phyloP scores from a whole-genome alignment of 2,329 filamentous ascomycete genomes.

The Hyphodiscus sp. region DNA sequence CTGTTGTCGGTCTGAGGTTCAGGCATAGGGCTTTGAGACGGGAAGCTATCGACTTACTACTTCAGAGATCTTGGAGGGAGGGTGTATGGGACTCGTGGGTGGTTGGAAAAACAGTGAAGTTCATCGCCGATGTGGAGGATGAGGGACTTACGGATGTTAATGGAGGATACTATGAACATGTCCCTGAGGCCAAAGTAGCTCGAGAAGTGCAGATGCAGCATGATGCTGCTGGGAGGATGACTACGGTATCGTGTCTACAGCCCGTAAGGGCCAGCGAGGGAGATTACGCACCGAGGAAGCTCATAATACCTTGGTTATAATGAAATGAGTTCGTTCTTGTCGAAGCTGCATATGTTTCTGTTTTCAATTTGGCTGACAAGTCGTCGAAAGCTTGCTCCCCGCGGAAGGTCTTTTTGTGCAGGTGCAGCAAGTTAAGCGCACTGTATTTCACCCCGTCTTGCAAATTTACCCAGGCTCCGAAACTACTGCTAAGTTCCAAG shows the following conservation, averaged over 20 bases:
- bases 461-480: no score
- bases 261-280: background rate
- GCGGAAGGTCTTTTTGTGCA: no score
- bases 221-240: background rate
- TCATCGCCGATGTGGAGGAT: background rate
- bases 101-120: background rate
- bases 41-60: slow-evolving; percentile 53
- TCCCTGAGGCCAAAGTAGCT: background rate
- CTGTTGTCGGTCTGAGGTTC: background rate
- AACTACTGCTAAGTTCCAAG: no score
- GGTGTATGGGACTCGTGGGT: slow-evolving; percentile 52
- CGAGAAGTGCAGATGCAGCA: background rate
- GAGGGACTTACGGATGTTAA: background rate
- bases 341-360: no score
- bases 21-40: slow-evolving; percentile 24
- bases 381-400: no score
- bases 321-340: no score
- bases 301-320: background rate
- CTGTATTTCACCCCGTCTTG: no score
- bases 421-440: no score
- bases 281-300: background rate
- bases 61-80: slow-evolving; percentile 52
- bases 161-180: background rate
- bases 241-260: background rate
- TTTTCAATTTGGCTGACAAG: no score